A percentile compares a stretch with the other conserved stretches of the same genome.
These are phyloP conservation scores for Pythium sp. DNA, from an alignment of 352 stramenopile genomes.

Conservation along the genomic window DNA sequence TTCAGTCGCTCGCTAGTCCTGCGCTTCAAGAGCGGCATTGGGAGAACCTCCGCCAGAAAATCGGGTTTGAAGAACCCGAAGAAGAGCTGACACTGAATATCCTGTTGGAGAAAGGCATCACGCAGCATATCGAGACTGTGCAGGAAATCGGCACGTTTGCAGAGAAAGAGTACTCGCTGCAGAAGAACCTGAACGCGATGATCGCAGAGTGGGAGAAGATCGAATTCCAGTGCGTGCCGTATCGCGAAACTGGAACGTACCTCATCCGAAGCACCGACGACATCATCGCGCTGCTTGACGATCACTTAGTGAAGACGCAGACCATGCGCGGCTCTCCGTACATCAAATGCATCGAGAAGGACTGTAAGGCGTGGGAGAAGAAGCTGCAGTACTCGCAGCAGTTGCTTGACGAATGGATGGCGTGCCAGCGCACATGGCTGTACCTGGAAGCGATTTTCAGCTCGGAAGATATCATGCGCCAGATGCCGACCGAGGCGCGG, in stretches of 20 bases:
- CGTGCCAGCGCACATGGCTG: conserved; percentile 92
- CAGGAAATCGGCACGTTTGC: conserved; percentile 89
- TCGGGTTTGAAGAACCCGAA: conserved; percentile 85
- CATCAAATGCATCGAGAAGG: conserved; percentile 92
- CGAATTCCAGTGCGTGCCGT: conserved; percentile 91
- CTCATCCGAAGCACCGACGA: conserved; percentile 86
- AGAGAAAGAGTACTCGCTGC: conserved; percentile 94
- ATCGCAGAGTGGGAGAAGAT: conserved; percentile 92
- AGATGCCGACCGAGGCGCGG: conserved; percentile 92
- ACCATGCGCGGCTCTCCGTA: conserved; percentile 94
- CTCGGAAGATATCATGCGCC: conserved; percentile 94
- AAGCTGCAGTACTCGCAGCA: conserved; percentile 88
- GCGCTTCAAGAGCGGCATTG: conserved; percentile 93
- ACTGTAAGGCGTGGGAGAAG: conserved; percentile 88
- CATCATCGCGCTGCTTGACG: conserved; percentile 90
- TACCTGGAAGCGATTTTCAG: conserved; percentile 96
- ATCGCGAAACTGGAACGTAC: conserved; percentile 92
- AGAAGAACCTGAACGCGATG: conserved; percentile 93
- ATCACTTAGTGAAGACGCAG: conserved; percentile 94
- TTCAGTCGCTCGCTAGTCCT: conserved; percentile 89
- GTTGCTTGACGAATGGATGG: conserved; percentile 94
- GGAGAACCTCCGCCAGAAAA: conserved; percentile 86
- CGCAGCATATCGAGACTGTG: conserved; percentile 88
- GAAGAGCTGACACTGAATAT: conserved; percentile 84
- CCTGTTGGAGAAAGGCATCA: conserved; percentile 81